Percentiles rank a stretch among this genome's conserved stretches.
These are phyloP conservation scores for Hypoxylon fuscum DNA, from an alignment of 495 filamentous ascomycete genomes.

Conservation along the genomic window DNA sequence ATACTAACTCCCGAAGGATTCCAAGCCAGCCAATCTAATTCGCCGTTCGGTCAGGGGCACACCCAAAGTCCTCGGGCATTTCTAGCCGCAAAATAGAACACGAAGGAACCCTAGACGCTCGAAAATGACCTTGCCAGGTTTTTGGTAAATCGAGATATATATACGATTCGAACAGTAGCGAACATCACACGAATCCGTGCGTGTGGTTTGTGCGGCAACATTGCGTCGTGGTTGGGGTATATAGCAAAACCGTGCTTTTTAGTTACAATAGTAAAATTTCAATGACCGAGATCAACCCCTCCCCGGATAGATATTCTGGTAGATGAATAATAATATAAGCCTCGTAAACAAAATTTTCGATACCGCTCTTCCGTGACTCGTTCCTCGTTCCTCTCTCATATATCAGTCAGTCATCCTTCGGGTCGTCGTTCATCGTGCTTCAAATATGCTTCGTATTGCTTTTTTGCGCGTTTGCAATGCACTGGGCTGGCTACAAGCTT, in stretches of 20 bases:
- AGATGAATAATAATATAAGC: slow-evolving; percentile 33
- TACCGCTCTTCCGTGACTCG: slow-evolving; percentile 24
- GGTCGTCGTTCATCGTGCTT: slow-evolving; percentile 30
- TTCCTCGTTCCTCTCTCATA: slow-evolving; percentile 20
- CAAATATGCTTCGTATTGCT: background rate
- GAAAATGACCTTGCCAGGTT: slow-evolving; percentile 18
- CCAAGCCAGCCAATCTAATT: background rate
- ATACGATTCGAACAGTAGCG: slow-evolving; percentile 25
- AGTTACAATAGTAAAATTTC: slow-evolving; percentile 29
- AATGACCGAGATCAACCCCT: slow-evolving; percentile 8
- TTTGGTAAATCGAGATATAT: slow-evolving; percentile 26
- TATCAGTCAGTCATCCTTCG: slow-evolving; percentile 26
- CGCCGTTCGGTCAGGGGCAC: background rate
- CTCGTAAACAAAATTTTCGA: slow-evolving; percentile 30
- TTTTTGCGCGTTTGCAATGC: background rate
- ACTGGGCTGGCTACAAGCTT: slow-evolving; percentile 25
- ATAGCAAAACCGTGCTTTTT: slow-evolving; percentile 28
- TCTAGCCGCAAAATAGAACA: background rate
- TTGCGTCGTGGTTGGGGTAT: slow-evolving; percentile 35
- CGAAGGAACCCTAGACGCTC: background rate
- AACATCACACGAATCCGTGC: slow-evolving; percentile 17
- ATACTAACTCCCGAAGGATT: slow-evolving; percentile 15
- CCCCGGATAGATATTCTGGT: slow-evolving; percentile 21
- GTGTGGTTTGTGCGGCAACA: slow-evolving; percentile 8
- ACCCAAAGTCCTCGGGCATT: background rate